Evolutionary conservation across 2,329 filamentous ascomycete genomes (phyloP), one percentile per base, ranked within the genome.

Genomic region (Diaporthe destruens): DNA sequence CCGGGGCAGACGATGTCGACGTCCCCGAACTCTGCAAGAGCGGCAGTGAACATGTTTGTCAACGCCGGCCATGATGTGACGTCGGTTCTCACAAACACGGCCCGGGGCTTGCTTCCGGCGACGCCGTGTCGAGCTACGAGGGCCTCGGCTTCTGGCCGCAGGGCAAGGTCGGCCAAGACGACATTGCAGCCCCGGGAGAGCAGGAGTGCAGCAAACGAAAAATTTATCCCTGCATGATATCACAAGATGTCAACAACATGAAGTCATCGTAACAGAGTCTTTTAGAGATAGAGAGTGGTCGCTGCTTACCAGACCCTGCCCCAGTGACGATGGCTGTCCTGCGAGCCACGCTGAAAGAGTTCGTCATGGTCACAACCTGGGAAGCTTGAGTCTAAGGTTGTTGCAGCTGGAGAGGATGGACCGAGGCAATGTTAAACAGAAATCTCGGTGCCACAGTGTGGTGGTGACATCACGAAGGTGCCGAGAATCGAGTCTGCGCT

Each of bases 321-420:
- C 87, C 87, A 14, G 87, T 89, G 39, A 89, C 80, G 59, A 89
- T 86, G 16, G 87, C 87, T 16, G 85, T 84, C 76, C 84, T 86
- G 66, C 82, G 84, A 67, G 82, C 76, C 25, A 87, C 82, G 25
- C 42, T 72, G 65, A 74, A 74, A 16, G 72, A 11, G 25, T 34
- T 42, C 16, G 57, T 49, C 25, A 39, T 53, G 6, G 57, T 61
- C 18, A 42, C 29, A 36, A n/a, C 20, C 16, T 61, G n/a, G 23
- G 23, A 32, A 49, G n/a, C n/a, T n/a, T n/a, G n/a, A 49, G 44
- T 3, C 12, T 20, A 42, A 57, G 53, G 67, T 25, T 11, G 32
- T 25, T 12, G 67, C 53, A 34, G 71, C 44, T 68, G 55, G 67
- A n/a, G 16, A 2, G 8, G 12, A 32, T 42, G 25, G 18, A 34